Conservation (phyloP, 805 yeast species). For the Candida hungchunana region DNA sequence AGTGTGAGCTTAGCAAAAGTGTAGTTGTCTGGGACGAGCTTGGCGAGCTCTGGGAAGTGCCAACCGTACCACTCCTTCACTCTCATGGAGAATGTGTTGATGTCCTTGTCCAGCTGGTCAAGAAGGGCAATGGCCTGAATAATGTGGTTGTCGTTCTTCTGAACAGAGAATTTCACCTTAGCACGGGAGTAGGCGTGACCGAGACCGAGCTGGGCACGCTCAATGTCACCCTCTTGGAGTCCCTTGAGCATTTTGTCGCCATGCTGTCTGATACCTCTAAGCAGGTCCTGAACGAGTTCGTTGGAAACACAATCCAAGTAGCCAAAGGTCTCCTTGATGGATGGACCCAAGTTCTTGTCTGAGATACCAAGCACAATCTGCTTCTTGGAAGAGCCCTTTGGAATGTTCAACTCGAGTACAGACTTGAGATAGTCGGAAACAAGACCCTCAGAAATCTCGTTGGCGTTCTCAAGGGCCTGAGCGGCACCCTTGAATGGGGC, state of each 20-base stretch:
- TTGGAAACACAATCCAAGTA: conserved; percentile 84
- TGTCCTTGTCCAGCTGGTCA: conserved; percentile 95
- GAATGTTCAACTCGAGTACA: conserved; percentile 84
- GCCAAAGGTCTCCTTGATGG: conserved; percentile 88
- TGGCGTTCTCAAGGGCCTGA: conserved; percentile 97
- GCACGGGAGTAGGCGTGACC: conserved; percentile 99
- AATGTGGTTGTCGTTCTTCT: conserved; percentile 97
- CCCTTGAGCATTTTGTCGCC: conserved; percentile 87
- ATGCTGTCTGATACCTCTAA: conserved; percentile 91
- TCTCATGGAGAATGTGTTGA: conserved; percentile 97
- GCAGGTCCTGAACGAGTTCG: conserved; percentile 90
- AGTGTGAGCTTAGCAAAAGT: conserved; percentile 89
- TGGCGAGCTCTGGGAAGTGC: conserved; percentile 97
- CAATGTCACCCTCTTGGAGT: conserved; percentile 90
- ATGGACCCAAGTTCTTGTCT: conserved; percentile 93
- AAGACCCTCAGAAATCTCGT: conserved; percentile 95
- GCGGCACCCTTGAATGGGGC: conserved; percentile 99
- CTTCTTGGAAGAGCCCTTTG: conserved; percentile 60
- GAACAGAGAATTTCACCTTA: conserved; percentile 97
- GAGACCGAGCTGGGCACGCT: conserved; percentile 97
- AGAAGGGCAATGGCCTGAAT: conserved; percentile 96
- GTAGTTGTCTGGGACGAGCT: conserved; percentile 96
- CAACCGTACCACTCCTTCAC: conserved; percentile 99
- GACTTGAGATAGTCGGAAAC: conserved; percentile 90
- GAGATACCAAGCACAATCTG: conserved; percentile 81